phyloP scores from a whole-genome alignment of 306 rosid genomes.

The Cucurbita maxima region DNA sequence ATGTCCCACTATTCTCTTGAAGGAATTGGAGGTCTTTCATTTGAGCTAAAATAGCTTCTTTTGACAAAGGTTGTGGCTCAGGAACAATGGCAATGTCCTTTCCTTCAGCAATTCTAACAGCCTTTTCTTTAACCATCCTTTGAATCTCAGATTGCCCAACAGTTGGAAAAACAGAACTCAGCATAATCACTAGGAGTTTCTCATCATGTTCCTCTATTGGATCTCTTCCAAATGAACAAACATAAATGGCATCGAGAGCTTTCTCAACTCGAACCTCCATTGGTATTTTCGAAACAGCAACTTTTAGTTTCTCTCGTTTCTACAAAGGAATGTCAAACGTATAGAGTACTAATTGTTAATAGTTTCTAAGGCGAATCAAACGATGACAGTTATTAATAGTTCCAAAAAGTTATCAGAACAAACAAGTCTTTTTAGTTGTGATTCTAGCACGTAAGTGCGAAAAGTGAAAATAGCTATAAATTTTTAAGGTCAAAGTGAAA shows the following conservation, averaged over 20 bases:
- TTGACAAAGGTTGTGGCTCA: constrained; percentile 39
- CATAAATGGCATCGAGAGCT: constrained; percentile 67
- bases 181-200: constrained; percentile 37
- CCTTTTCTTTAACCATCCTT: constrained; percentile 46
- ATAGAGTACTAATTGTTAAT: background rate
- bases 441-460: no score
- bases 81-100: constrained; percentile 19
- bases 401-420: background rate
- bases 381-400: background rate
- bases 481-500: no score
- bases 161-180: constrained; percentile 48
- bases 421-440: background rate
- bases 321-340: constrained; percentile 10
- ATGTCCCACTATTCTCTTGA: constrained; percentile 40
- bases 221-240: constrained; percentile 68
- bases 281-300: constrained; percentile 29
- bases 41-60: constrained; percentile 62
- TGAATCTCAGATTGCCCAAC: constrained; percentile 38
- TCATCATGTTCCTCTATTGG: constrained; percentile 51
- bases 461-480: no score
- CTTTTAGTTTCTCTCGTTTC: constrained; percentile 57
- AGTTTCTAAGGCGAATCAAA: background rate
- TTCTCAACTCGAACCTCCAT: constrained; percentile 72
- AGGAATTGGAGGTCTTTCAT: constrained; percentile 83
- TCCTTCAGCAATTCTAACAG: constrained; percentile 48